Conservation (phyloP, 2,329 filamentous ascomycete species). For the Phaeophleospora eucalypticola region DNA sequence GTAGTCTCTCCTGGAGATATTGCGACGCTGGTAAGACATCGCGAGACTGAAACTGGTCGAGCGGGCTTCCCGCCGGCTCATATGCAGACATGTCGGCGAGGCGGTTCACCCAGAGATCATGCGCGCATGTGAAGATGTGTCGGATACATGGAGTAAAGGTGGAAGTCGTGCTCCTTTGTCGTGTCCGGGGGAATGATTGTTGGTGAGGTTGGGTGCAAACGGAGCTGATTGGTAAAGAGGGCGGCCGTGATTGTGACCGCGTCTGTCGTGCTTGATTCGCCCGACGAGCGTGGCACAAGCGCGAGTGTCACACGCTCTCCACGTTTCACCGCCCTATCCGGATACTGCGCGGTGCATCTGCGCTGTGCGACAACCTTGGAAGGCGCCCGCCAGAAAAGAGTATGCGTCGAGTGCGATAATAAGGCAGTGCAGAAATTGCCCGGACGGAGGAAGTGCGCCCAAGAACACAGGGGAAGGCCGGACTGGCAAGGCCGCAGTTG, state of each 20-base stretch:
- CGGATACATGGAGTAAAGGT: neutral
- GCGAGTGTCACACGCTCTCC: neutral
- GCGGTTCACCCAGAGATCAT: too few relatives aligned
- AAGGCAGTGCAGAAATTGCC: too few relatives aligned
- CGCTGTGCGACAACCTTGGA: neutral
- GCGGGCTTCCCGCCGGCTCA: constrained; percentile 14
- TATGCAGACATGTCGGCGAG: constrained; percentile 14
- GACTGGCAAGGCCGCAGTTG: too few relatives aligned
- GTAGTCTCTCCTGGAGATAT: constrained; percentile 34
- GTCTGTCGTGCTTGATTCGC: constrained; percentile 1
- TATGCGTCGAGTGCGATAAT: too few relatives aligned
- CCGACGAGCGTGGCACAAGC: neutral
- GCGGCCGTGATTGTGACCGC: neutral
- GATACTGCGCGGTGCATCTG: neutral
- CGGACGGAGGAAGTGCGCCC: neutral
- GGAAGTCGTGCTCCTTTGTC: neutral
- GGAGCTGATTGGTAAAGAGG: neutral
- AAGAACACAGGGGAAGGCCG: neutral
- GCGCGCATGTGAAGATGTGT: neutral
- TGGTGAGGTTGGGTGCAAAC: neutral
- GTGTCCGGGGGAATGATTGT: neutral
- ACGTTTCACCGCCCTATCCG: neutral
- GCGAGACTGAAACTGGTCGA: constrained; percentile 8
- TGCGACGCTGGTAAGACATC: constrained; percentile 30
- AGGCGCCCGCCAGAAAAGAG: too few relatives aligned